Evolutionary conservation across 371 early-diverging fungal species (phyloP).

Genomic region (Rhizopus arrhizus): DNA sequence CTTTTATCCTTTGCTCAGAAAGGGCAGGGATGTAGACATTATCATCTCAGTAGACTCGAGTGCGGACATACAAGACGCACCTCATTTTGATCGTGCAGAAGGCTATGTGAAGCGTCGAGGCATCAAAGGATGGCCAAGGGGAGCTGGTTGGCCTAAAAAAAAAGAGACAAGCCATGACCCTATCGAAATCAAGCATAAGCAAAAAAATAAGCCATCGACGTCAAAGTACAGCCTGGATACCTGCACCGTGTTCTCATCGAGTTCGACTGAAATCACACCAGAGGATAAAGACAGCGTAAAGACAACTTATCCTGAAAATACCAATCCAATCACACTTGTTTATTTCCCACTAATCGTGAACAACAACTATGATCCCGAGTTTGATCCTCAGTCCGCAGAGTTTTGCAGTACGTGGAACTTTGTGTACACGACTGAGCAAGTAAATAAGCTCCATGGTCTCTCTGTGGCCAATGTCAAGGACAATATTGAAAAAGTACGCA

Average conservation of each 20-base stretch:
- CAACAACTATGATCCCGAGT: conserved; percentile 46
- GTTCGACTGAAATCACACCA: conserved; percentile 1
- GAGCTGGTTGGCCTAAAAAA: conserved; percentile 41
- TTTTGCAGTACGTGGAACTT: conserved; percentile 71
- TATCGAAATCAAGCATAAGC: conserved; percentile 14
- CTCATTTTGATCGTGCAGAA: conserved; percentile 68
- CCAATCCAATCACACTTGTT: conserved; percentile 54
- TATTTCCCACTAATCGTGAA: conserved; percentile 66
- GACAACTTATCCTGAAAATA: neutral
- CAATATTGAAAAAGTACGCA: conserved; percentile 44
- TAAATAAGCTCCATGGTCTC: conserved; percentile 55
- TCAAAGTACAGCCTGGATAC: conserved; percentile 35
- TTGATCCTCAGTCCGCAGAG: conserved; percentile 62
- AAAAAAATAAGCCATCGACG: conserved; percentile 20
- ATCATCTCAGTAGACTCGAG: conserved; percentile 68
- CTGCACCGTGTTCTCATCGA: conserved; percentile 42
- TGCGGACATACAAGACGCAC: conserved; percentile 66
- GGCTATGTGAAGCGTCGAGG: conserved; percentile 52
- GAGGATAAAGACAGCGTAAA: conserved; percentile 12
- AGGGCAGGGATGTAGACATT: conserved; percentile 67
- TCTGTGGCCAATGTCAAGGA: conserved; percentile 50
- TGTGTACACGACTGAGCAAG: conserved; percentile 61
- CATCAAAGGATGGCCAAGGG: conserved; percentile 52
- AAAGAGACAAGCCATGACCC: conserved; percentile 14
- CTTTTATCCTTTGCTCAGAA: conserved; percentile 66